Conservation (phyloP, 345 rosid species). For the Linum tenue region DNA sequence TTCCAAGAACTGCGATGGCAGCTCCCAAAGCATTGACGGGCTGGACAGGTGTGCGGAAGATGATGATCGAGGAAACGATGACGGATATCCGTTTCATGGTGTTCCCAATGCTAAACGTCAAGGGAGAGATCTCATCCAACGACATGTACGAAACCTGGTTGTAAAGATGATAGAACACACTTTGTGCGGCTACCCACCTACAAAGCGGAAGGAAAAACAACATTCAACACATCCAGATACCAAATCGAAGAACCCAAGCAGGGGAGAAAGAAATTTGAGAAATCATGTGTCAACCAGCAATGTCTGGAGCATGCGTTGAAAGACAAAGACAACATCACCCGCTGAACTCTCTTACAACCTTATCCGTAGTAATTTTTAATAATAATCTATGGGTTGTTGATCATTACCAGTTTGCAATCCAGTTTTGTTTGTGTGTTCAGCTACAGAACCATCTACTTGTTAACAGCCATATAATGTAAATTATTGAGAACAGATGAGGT, state of each 20-base stretch:
- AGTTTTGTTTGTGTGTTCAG: too few relatives aligned
- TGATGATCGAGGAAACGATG: slow-evolving; percentile 91
- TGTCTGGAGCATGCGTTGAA: neutral
- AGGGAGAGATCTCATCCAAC: slow-evolving; percentile 80
- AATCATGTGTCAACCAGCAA: neutral
- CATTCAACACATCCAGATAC: neutral
- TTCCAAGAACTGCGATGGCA: slow-evolving; percentile 89
- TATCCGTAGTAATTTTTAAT: neutral
- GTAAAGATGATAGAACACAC: slow-evolving; percentile 95
- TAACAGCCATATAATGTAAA: neutral
- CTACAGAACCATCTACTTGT: neutral
- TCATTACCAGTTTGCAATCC: too few relatives aligned
- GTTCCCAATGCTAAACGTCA: slow-evolving; percentile 95
- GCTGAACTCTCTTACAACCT: neutral
- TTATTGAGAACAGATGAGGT: neutral
- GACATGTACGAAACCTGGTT: slow-evolving; percentile 99
- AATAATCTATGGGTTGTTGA: too few relatives aligned
- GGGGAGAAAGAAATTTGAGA: neutral
- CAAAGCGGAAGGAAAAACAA: neutral
- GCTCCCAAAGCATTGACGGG: slow-evolving; percentile 93
- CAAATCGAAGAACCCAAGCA: neutral
- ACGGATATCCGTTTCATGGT: slow-evolving; percentile 97
- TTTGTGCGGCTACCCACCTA: slow-evolving; percentile 97
- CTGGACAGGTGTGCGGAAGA: slow-evolving; percentile 90
- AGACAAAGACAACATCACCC: neutral